Evolutionary conservation across 345 rosid species (phyloP).

Genomic region (Populus deltoides): DNA sequence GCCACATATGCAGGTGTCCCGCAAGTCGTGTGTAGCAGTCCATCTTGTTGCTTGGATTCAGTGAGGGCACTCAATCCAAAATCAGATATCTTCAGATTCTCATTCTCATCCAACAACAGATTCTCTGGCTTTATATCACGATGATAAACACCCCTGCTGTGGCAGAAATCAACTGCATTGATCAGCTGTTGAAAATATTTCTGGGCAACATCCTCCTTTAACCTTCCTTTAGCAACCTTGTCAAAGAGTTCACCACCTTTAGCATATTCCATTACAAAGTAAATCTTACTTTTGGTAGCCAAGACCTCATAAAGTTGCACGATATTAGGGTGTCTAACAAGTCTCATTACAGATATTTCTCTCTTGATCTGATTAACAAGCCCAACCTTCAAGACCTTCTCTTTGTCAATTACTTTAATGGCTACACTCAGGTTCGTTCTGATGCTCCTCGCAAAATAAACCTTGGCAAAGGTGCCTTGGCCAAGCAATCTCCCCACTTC

Average conservation of each 20-base stretch:
- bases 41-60: constrained; percentile 26
- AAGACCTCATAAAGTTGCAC: constrained; percentile 28
- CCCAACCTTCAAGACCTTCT: constrained; percentile 23
- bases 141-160: constrained; percentile 27
- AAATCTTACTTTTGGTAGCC: constrained; percentile 33
- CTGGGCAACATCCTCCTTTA: constrained; percentile 23
- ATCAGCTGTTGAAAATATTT: constrained; percentile 30
- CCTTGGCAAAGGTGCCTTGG: constrained; percentile 37
- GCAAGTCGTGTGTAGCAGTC: constrained; percentile 30
- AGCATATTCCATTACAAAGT: constrained; percentile 27
- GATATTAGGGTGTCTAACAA: constrained; percentile 28
- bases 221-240: constrained; percentile 29
- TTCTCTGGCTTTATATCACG: constrained; percentile 33
- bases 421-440: constrained; percentile 27
- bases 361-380: constrained; percentile 35
- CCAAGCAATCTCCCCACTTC: constrained; percentile 34
- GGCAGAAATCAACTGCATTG: constrained; percentile 36
- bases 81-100: constrained; percentile 27
- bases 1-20: constrained; percentile 34
- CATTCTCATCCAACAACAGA: constrained; percentile 24
- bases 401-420: constrained; percentile 26
- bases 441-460: constrained; percentile 29
- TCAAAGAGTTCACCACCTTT: constrained; percentile 32
- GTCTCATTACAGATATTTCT: constrained; percentile 31
- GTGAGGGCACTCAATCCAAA: constrained; percentile 31